Percentiles rank a stretch among this genome's conserved stretches.
Evolutionary conservation across 2,329 filamentous ascomycete genomes (phyloP).

Genomic region (Shiraia bambusicola): DNA sequence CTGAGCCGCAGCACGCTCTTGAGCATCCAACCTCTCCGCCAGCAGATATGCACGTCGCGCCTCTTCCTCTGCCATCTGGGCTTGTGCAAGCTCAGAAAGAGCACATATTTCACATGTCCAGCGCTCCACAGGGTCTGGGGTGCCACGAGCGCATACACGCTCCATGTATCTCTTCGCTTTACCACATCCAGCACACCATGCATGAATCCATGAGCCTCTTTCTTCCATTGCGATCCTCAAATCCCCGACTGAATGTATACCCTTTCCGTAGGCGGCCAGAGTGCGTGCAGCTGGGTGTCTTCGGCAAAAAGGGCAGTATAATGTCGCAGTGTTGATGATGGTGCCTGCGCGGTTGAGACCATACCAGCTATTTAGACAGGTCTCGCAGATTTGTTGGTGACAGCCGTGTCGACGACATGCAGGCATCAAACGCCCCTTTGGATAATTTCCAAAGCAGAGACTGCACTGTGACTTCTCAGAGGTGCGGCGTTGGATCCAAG

Average conservation of each 20-base stretch:
- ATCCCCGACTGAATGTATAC: slow-evolving; percentile 42
- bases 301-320: slow-evolving; percentile 55
- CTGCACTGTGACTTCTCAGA: slow-evolving; percentile 47
- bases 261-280: slow-evolving; percentile 41
- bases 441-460: slow-evolving; percentile 49
- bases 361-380: slow-evolving; percentile 51
- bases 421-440: slow-evolving; percentile 42
- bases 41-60: slow-evolving; percentile 5
- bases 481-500: slow-evolving; percentile 44
- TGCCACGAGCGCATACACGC: slow-evolving; percentile 49
- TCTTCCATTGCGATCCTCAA: slow-evolving; percentile 46
- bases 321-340: slow-evolving; percentile 52
- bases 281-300: slow-evolving; percentile 45
- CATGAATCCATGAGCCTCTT: slow-evolving; percentile 50
- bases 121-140: slow-evolving; percentile 38
- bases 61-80: slow-evolving; percentile 13
- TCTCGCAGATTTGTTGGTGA: slow-evolving; percentile 47
- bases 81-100: slow-evolving; percentile 15
- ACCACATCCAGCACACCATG: slow-evolving; percentile 51
- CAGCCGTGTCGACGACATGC: slow-evolving; percentile 53
- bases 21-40: slow-evolving; percentile 1
- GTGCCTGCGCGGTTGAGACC: slow-evolving; percentile 48
- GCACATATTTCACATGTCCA: slow-evolving; percentile 50
- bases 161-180: slow-evolving; percentile 48
- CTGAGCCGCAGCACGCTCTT: slow-evolving; percentile 2